Conservation (phyloP, 345 rosid genomes). For the Aquilaria yunnanensis region DNA sequence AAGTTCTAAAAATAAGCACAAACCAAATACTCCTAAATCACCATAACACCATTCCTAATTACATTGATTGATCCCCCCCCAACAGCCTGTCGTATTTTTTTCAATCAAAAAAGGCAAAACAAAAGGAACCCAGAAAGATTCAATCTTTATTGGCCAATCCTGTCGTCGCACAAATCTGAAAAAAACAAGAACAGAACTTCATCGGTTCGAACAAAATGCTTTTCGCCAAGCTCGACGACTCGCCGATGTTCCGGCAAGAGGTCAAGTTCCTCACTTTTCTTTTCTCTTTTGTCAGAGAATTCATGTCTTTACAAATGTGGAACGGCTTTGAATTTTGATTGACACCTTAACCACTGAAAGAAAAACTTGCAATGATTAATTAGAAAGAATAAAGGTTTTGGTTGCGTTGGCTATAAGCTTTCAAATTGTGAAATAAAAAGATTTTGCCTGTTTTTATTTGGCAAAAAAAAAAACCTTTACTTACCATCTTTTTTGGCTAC, state of each 20-base stretch:
- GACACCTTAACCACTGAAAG: not conserved
- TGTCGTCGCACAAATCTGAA: slow-evolving; percentile 4
- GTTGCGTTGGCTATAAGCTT: not conserved
- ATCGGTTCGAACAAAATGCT: slow-evolving; percentile 28
- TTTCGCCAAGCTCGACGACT: slow-evolving; percentile 75
- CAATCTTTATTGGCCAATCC: not conserved
- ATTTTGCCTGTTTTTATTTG: not conserved
- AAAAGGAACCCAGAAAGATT: not conserved
- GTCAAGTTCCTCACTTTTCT: slow-evolving; percentile 17
- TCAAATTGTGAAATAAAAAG: not conserved
- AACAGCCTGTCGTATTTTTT: slow-evolving; percentile 9
- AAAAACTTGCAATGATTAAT: not conserved
- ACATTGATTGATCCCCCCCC: too few relatives aligned
- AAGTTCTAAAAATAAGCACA: slow-evolving; percentile 3
- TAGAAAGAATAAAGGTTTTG: not conserved
- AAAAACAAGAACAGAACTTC: slow-evolving; percentile 7
- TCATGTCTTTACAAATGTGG: not conserved
- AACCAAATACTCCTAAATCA: not conserved
- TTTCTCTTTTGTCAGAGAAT: not conserved
- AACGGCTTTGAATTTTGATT: not conserved
- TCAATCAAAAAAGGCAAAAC: slow-evolving; percentile 14
- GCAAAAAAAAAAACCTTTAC: not conserved
- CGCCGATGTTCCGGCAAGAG: slow-evolving; percentile 90
- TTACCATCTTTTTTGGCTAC: not conserved
- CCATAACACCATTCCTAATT: slow-evolving; percentile 13